Evolutionary conservation across 1,139 yeast genomes (phyloP).

Genomic region (Lodderomyces pseudojiufengensis): DNA sequence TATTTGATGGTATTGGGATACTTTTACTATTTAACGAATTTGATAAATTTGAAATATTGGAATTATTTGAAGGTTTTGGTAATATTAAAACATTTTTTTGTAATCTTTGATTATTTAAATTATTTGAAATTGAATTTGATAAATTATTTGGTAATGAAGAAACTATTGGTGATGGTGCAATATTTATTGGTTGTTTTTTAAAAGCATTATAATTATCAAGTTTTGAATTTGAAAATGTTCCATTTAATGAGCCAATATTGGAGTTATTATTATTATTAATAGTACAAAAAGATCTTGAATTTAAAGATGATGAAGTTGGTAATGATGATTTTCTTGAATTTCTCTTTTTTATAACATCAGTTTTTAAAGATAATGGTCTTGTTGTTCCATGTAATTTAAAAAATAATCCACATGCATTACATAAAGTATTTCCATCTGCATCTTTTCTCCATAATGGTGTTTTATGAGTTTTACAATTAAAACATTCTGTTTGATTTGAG

Average conservation of each 20-base stretch:
- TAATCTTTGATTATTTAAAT: slow-evolving; percentile 17
- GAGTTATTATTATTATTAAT: not conserved
- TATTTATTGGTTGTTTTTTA: slow-evolving; percentile 6
- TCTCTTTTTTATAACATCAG: slow-evolving; percentile 56
- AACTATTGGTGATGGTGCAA: slow-evolving; percentile 9
- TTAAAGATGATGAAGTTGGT: slow-evolving; percentile 2
- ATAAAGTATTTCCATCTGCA: slow-evolving; percentile 52
- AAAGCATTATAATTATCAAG: not conserved
- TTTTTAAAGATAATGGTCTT: slow-evolving; percentile 53
- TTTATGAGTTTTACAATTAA: slow-evolving; percentile 51
- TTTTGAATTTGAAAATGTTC: slow-evolving; percentile 1
- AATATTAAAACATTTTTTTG: slow-evolving; percentile 43
- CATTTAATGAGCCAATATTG: not conserved
- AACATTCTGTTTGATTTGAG: slow-evolving; percentile 13
- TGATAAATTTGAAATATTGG: slow-evolving; percentile 8
- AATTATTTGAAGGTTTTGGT: slow-evolving; percentile 33
- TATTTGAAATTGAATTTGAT: slow-evolving; percentile 7
- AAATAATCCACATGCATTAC: slow-evolving; percentile 61
- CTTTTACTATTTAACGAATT: slow-evolving; percentile 10
- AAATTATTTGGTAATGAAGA: slow-evolving; percentile 11
- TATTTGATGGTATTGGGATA: slow-evolving; percentile 12
- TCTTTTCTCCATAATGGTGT: slow-evolving; percentile 62
- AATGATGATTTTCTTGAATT: slow-evolving; percentile 29
- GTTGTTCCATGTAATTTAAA: slow-evolving; percentile 56
- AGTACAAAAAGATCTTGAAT: not conserved